Percentiles rank a stretch among this genome's conserved stretches.
These are phyloP conservation scores for Escovopsis sp. DNA, from an alignment of 2,329 filamentous ascomycete genomes.

Conservation along the genomic window DNA sequence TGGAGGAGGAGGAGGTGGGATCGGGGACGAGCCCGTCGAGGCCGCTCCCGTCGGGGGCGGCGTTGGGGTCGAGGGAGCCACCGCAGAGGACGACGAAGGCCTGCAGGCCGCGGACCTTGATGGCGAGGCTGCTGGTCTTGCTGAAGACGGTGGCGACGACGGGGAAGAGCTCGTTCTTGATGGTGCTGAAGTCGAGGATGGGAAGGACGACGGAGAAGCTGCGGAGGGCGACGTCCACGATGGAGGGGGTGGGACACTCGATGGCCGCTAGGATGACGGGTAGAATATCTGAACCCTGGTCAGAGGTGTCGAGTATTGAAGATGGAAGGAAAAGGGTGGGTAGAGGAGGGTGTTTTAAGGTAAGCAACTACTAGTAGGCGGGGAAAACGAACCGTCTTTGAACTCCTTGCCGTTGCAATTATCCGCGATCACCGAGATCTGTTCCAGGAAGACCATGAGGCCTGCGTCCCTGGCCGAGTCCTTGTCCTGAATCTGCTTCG, in stretches of 20 bases:
- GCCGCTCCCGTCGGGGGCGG: conserved; percentile 45
- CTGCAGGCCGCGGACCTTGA: conserved; percentile 85
- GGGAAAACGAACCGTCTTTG: conserved; percentile 55
- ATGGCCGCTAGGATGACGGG: conserved; percentile 73
- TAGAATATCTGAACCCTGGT: conserved; percentile 50
- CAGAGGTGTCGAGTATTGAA: background rate
- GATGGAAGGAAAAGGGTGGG: background rate
- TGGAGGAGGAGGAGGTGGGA: no score
- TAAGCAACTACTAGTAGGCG: no score
- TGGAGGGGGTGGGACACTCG: conserved; percentile 74
- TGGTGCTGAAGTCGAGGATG: conserved; percentile 85
- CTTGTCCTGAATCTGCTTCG: conserved; percentile 48
- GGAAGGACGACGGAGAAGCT: conserved; percentile 69
- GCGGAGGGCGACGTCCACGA: conserved; percentile 74
- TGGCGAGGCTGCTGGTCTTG: conserved; percentile 81
- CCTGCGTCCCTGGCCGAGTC: conserved; percentile 77
- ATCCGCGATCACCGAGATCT: conserved; percentile 57
- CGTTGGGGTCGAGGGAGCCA: conserved; percentile 40
- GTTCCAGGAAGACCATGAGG: conserved; percentile 79
- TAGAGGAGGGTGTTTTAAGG: no score
- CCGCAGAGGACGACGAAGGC: conserved; percentile 85
- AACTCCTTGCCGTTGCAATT: conserved; percentile 87
- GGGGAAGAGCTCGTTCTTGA: conserved; percentile 93
- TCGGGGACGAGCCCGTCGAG: conserved; percentile 53
- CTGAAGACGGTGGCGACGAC: conserved; percentile 82